These are phyloP conservation scores for Poronia punctata DNA, from an alignment of 495 filamentous ascomycete species.

Conservation along the genomic window DNA sequence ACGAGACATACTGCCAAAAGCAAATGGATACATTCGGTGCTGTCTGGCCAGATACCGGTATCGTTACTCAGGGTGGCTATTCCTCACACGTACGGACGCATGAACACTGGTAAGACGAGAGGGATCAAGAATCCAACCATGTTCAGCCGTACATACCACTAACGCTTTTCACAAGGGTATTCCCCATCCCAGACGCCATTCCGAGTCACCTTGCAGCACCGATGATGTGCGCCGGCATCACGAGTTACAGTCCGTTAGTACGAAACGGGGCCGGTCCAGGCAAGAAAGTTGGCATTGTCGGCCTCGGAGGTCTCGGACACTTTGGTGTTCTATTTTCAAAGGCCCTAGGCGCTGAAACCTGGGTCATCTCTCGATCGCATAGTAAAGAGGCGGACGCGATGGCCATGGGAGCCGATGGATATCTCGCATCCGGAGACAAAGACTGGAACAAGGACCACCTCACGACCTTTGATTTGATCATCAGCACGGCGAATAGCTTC, in stretches of 20 bases:
- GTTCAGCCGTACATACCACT: neutral
- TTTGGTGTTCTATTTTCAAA: constrained; percentile 65
- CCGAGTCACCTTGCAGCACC: constrained; percentile 63
- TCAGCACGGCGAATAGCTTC: constrained; percentile 50
- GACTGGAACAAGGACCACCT: constrained; percentile 54
- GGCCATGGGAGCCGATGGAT: constrained; percentile 67
- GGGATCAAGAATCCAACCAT: neutral
- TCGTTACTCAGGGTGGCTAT: constrained; percentile 48
- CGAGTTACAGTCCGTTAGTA: constrained; percentile 70
- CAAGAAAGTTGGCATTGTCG: constrained; percentile 76
- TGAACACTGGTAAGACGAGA: constrained; percentile 40
- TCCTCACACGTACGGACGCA: constrained; percentile 49
- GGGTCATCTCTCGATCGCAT: constrained; percentile 61
- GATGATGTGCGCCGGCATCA: constrained; percentile 86
- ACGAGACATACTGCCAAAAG: constrained; percentile 50
- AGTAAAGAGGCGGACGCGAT: constrained; percentile 62
- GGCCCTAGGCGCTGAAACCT: constrained; percentile 63
- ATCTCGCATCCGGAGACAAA: constrained; percentile 58
- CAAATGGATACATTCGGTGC: constrained; percentile 52
- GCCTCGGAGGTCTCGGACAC: constrained; percentile 66
- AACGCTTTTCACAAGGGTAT: constrained; percentile 37
- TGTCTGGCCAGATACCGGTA: constrained; percentile 46
- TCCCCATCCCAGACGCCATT: constrained; percentile 73
- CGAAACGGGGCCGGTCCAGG: constrained; percentile 66
- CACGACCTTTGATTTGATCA: constrained; percentile 53